These are phyloP conservation scores for Trametes punicea DNA, from an alignment of 768 basidiomycete genomes.

Conservation along the genomic window DNA sequence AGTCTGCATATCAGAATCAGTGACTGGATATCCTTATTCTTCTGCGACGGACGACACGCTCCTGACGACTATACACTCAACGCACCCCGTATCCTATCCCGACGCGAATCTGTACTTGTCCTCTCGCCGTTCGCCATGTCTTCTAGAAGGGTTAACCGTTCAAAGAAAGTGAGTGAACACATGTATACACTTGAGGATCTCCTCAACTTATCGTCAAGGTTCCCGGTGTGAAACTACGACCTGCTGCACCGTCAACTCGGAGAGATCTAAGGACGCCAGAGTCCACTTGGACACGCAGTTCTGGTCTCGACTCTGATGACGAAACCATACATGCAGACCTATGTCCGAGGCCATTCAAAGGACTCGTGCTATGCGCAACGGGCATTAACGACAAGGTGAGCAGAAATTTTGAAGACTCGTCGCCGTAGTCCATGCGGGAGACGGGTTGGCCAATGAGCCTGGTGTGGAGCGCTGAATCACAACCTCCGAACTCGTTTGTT, in stretches of 20 bases:
- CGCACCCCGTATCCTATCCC: background rate
- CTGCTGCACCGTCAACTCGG: slow-evolving; percentile 37
- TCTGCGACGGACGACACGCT: background rate
- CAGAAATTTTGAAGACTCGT: background rate
- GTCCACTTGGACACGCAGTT: slow-evolving; percentile 37
- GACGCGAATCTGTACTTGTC: background rate
- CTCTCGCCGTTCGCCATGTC: background rate
- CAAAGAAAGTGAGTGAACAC: slow-evolving; percentile 47
- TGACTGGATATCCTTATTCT: background rate
- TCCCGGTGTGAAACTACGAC: slow-evolving; percentile 79
- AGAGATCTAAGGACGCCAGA: slow-evolving; percentile 44
- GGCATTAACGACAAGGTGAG: slow-evolving; percentile 77
- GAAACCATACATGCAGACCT: slow-evolving; percentile 26
- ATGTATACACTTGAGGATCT: background rate
- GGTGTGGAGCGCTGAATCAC: too few relatives aligned
- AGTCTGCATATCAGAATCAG: background rate
- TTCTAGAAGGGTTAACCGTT: slow-evolving; percentile 57
- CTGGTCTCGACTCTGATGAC: slow-evolving; percentile 41
- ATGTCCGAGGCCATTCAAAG: slow-evolving; percentile 65
- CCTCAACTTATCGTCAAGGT: slow-evolving; percentile 43
- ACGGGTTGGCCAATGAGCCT: too few relatives aligned
- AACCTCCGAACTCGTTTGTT: too few relatives aligned
- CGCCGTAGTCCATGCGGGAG: too few relatives aligned
- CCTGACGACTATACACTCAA: background rate
- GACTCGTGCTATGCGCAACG: slow-evolving; percentile 68